Evolutionary conservation across 768 basidiomycete genomes (phyloP).

Genomic region (Tricholoma flavovirens): DNA sequence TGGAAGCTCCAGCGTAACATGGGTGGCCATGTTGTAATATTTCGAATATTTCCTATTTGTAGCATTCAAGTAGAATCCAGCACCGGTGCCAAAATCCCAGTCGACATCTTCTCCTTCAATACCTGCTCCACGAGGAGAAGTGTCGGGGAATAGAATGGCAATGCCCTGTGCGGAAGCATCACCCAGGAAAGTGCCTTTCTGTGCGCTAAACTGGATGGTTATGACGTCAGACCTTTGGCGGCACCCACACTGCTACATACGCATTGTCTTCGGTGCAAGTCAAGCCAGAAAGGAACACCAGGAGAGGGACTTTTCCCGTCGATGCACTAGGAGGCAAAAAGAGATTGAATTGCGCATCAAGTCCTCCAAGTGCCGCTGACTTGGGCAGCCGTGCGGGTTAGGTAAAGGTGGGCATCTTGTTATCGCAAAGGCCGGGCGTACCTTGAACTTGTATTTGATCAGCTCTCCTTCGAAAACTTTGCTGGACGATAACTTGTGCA

Average conservation of each 20-base stretch:
- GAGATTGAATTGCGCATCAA: constrained; percentile 77
- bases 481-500: constrained; percentile 71
- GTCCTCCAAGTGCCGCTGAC: constrained; percentile 68
- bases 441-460: constrained; percentile 85
- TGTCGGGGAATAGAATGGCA: constrained; percentile 92
- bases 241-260: constrained; percentile 32
- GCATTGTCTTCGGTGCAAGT: constrained; percentile 94
- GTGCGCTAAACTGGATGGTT: constrained; percentile 46
- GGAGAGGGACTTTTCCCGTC: constrained; percentile 48
- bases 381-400: constrained; percentile 22
- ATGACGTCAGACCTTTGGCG: background rate
- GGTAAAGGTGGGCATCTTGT: background rate
- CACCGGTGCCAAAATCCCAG: constrained; percentile 94
- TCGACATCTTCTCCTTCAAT: constrained; percentile 72
- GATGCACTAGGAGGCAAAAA: constrained; percentile 65
- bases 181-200: constrained; percentile 91
- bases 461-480: constrained; percentile 78
- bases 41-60: constrained; percentile 66
- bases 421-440: constrained; percentile 12
- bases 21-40: constrained; percentile 86
- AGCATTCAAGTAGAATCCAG: constrained; percentile 95
- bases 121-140: constrained; percentile 88
- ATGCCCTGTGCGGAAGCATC: constrained; percentile 82
- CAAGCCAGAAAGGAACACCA: constrained; percentile 86
- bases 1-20: constrained; percentile 82